phyloP scores from a whole-genome alignment of 257 asterid genomes.

The Henckelia pumila region DNA sequence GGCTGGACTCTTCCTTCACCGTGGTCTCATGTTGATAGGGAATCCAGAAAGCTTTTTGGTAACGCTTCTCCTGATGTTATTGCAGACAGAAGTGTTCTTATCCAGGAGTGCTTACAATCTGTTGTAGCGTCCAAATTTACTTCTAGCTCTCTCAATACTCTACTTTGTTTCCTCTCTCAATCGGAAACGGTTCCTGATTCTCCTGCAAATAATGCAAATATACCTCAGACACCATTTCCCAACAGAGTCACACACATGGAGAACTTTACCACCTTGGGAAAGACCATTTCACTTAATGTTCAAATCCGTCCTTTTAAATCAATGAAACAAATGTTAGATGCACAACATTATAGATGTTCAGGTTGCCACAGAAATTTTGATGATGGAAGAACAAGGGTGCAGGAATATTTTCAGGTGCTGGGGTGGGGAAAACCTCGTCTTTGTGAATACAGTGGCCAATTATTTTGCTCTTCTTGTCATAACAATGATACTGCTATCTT shows the following conservation, averaged over 20 bases:
- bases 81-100: constrained; percentile 75
- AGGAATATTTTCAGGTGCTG: constrained; percentile 61
- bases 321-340: constrained; percentile 73
- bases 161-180: constrained; percentile 64
- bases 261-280: constrained; percentile 53
- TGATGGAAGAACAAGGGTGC: constrained; percentile 63
- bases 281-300: constrained; percentile 77
- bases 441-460: constrained; percentile 87
- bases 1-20: constrained; percentile 77
- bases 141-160: constrained; percentile 44
- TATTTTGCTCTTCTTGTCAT: constrained; percentile 88
- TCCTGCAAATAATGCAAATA: constrained; percentile 36
- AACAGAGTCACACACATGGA: constrained; percentile 28
- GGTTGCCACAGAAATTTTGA: constrained; percentile 81
- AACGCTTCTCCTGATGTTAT: constrained; percentile 72
- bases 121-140: constrained; percentile 42
- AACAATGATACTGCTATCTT: constrained; percentile 77
- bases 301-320: constrained; percentile 56
- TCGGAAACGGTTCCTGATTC: constrained; percentile 48
- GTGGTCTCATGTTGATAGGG: constrained; percentile 78
- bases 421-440: constrained; percentile 98
- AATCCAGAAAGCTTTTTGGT: constrained; percentile 79
- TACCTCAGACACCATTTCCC: constrained; percentile 32
- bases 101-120: constrained; percentile 90
- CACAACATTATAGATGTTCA: constrained; percentile 79